A percentile compares a stretch with the other conserved stretches of the same genome.
phyloP scores from a whole-genome alignment of 495 filamentous ascomycete species.

The Neurospora sp. region DNA sequence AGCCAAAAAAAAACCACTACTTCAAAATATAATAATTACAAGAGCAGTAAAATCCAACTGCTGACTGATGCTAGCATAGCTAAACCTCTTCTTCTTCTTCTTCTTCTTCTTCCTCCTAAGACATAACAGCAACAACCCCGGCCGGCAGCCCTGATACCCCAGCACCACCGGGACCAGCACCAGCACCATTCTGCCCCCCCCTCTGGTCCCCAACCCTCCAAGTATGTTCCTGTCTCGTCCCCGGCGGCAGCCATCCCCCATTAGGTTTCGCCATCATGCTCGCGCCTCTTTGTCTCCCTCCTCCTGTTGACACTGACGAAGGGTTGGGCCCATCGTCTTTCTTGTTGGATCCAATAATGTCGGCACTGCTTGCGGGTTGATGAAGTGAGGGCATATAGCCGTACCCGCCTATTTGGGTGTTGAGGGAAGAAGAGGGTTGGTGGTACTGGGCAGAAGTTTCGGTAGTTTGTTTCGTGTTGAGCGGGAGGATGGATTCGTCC shows the following conservation, averaged over 20 bases:
- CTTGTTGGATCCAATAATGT: neutral
- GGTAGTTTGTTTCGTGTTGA: constrained; percentile 33
- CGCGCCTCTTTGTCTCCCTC: constrained; percentile 28
- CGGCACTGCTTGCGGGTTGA: constrained; percentile 5
- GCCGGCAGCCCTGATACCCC: neutral
- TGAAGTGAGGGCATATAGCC: constrained; percentile 2
- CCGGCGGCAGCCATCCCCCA: constrained; percentile 56
- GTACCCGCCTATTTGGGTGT: constrained; percentile 7
- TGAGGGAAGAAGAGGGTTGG: neutral
- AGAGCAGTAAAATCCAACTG: neutral
- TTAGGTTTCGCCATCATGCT: constrained; percentile 30
- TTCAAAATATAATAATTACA: neutral
- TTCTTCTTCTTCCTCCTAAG: neutral
- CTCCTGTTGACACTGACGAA: neutral
- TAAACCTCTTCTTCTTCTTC: neutral
- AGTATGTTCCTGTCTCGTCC: constrained; percentile 72
- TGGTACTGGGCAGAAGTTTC: neutral
- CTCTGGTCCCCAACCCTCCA: constrained; percentile 50
- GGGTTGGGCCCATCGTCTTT: neutral
- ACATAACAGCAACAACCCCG: neutral
- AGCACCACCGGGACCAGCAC: too few species aligned
- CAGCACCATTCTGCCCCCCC: constrained; percentile 4
- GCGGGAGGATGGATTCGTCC: constrained; percentile 57
- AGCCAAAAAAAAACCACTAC: neutral
- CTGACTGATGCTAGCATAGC: neutral